These are phyloP conservation scores for Manihot esculenta DNA, from an alignment of 441 rosid species.

Conservation along the genomic window DNA sequence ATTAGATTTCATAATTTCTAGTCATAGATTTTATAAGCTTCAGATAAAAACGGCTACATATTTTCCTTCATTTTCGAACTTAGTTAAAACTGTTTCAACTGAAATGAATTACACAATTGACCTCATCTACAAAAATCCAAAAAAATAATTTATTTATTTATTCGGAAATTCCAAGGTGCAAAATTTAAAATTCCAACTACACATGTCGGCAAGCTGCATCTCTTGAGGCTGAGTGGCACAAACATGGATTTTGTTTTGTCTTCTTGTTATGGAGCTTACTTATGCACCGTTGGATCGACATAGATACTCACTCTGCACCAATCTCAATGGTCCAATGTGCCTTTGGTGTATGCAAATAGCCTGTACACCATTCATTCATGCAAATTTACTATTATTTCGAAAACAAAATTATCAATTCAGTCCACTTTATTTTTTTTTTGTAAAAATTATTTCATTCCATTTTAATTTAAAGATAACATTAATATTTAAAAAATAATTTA, in stretches of 20 bases:
- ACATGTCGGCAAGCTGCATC: constrained; percentile 24
- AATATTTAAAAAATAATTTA: no score
- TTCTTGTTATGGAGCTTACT: not conserved
- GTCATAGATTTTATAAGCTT: constrained; percentile 12
- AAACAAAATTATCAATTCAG: no score
- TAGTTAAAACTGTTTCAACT: constrained; percentile 24
- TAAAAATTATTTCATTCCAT: no score
- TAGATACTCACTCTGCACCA: not conserved
- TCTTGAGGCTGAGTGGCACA: constrained; percentile 13
- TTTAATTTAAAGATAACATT: no score
- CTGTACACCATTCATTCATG: not conserved
- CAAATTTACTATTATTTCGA: not conserved
- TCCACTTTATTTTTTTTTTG: no score
- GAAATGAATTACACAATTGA: constrained; percentile 1
- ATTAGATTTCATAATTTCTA: not conserved
- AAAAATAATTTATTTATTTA: not conserved
- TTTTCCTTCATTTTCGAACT: constrained; percentile 37
- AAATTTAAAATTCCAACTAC: constrained; percentile 23
- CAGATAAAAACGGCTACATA: constrained; percentile 30
- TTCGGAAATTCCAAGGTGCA: constrained; percentile 33
- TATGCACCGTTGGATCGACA: constrained; percentile 26
- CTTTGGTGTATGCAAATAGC: constrained; percentile 1
- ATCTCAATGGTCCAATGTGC: constrained; percentile 13
- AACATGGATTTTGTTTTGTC: constrained; percentile 8
- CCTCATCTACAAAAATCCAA: not conserved